Base-by-base conservation (phyloP, 2,329 filamentous ascomycete species). In the Botrytis cinerea region DNA sequence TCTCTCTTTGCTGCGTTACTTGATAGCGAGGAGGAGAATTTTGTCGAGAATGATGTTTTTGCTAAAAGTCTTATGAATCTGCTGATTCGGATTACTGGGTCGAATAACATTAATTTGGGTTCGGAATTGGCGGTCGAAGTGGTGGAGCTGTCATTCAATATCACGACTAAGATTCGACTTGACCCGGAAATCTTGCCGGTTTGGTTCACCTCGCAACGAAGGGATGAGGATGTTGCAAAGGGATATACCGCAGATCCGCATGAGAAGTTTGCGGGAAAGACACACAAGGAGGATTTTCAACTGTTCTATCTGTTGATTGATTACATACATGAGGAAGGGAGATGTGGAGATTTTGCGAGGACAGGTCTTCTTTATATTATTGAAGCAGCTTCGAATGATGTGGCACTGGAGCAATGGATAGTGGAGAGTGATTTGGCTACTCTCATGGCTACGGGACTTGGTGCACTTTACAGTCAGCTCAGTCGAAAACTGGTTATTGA, bases 381-480 rank as follows among this genome's bases (percentile, higher is more conserved):
- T 78, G 95, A 98, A 83, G 93, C 94, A 0, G 94, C 95, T 0
- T 95, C 94, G 0, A 92, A 90, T 77, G 97, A 94, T 0, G 88
- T 90, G 32, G 88, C 90, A 1, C 83, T 99, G 74, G 96, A 99
- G 83, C 93, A 94, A 79, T 99, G 96, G 96, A 93, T 99, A 76
- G 94, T 98, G 64, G 95, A 97, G 81, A 98, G 95, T 81, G 96
- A 99, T 81, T 86, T 99, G 70, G 96, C 96, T 20, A 98, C 96
- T 0, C 86, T 98, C 76, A 98, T 99, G 96, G 96, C 96, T 5
- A 98, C 94, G 0, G 96, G 96, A 0, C 84, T 99, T 0, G 96
- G 96, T 25, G 96, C 88, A 86, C 80, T 91, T 64, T 89, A 91
- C 81, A 90, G 87, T 78, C 88, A 91, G 78, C 83, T 91, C 75